Conservation (phyloP, 305 asterid genomes). For the Plantago coronopus region DNA sequence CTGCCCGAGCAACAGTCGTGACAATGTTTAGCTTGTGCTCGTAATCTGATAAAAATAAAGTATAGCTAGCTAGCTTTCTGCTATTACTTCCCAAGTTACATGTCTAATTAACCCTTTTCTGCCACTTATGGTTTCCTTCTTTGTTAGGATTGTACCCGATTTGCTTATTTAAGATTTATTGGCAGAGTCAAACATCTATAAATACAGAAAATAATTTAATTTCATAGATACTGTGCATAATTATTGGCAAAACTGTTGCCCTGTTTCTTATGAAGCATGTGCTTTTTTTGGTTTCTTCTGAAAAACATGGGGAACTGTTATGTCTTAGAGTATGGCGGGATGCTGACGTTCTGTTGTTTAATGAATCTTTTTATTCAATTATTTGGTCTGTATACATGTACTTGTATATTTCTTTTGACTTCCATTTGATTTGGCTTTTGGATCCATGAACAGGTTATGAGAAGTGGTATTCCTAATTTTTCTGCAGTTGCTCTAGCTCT, state of each 20-base stretch:
- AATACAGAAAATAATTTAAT: slow-evolving; percentile 9
- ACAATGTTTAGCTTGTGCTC: too few species aligned
- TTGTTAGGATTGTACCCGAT: too few species aligned
- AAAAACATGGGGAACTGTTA: background rate
- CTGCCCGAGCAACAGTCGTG: too few species aligned
- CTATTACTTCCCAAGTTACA: too few species aligned
- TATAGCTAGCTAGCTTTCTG: too few species aligned
- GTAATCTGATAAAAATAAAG: too few species aligned
- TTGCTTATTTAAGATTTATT: background rate
- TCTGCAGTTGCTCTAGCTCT: slow-evolving; percentile 98
- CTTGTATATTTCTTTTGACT: slow-evolving; percentile 10
- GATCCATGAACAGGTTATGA: slow-evolving; percentile 47
- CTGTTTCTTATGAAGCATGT: slow-evolving; percentile 11
- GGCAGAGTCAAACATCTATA: slow-evolving; percentile 11
- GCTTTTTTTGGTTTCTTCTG: background rate
- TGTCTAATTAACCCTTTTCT: too few species aligned
- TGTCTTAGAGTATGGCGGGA: slow-evolving; percentile 1
- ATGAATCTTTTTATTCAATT: background rate
- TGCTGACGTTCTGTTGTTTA: background rate
- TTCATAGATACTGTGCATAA: slow-evolving; percentile 15
- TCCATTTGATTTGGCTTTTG: slow-evolving; percentile 21
- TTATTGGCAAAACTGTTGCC: slow-evolving; percentile 2
- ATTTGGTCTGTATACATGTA: slow-evolving; percentile 1
- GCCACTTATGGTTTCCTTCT: too few species aligned
- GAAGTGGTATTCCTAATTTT: slow-evolving; percentile 97